These are phyloP conservation scores for Simmondsia chinensis DNA, from an alignment of 148 eudicot species.

Conservation along the genomic window DNA sequence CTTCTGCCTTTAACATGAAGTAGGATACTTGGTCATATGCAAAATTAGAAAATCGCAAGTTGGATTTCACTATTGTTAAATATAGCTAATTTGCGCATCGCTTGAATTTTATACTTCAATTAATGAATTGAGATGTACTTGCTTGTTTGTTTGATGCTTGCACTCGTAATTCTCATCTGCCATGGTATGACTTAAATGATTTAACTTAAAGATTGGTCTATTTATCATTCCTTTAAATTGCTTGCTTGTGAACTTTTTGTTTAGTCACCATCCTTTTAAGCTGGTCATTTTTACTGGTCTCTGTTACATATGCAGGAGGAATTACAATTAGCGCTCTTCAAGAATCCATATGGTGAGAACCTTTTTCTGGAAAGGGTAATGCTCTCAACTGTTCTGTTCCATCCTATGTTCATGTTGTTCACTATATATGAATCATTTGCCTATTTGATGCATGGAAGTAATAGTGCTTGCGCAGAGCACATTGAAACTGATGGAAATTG, in stretches of 20 bases:
- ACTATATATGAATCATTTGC: background rate
- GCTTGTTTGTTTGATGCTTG: no score
- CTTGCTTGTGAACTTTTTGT: background rate
- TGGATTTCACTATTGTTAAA: no score
- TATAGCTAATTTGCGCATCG: no score
- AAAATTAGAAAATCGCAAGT: no score
- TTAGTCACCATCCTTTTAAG: background rate
- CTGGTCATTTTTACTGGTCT: background rate
- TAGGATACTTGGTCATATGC: no score
- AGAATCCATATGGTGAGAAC: slow-evolving; percentile 49
- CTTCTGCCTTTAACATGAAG: no score
- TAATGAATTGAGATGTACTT: no score
- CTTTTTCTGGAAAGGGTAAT: slow-evolving; percentile 83
- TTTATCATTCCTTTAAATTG: background rate
- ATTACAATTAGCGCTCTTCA: slow-evolving; percentile 68
- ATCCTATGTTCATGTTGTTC: background rate
- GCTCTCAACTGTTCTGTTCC: background rate
- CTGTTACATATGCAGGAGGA: slow-evolving; percentile 51
- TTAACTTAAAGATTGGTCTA: no score
- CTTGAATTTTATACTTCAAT: no score
- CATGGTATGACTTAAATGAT: no score
- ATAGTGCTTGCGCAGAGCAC: no score
- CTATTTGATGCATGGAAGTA: background rate
- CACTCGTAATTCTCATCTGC: no score
- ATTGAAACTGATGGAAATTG: background rate